phyloP scores from a whole-genome alignment of 495 filamentous ascomycete species.

The Glutinoglossum americanum region DNA sequence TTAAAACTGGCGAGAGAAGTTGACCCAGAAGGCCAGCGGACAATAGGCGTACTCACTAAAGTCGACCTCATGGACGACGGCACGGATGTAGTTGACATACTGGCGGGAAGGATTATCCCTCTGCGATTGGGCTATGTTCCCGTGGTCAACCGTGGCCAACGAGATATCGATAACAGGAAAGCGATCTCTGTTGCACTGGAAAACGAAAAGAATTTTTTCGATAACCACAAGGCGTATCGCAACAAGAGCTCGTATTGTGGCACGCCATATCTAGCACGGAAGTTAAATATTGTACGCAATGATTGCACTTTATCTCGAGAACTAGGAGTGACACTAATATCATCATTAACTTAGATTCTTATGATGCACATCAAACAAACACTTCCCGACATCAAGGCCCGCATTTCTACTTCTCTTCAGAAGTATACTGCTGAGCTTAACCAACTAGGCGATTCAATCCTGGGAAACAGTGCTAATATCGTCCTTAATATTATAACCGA shows the following conservation, averaged over 20 bases:
- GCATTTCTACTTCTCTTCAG: constrained; percentile 76
- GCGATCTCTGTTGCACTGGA: constrained; percentile 84
- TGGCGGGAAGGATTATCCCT: constrained; percentile 94
- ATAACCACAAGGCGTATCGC: constrained; percentile 93
- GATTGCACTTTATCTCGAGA: not conserved
- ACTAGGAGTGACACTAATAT: constrained; percentile 5
- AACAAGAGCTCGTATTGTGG: constrained; percentile 98
- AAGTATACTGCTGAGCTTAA: constrained; percentile 74
- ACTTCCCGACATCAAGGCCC: constrained; percentile 89
- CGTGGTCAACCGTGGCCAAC: constrained; percentile 95
- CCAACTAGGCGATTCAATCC: constrained; percentile 77
- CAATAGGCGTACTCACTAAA: constrained; percentile 97
- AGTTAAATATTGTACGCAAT: constrained; percentile 61
- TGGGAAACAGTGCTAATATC: constrained; percentile 90
- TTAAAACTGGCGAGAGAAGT: constrained; percentile 93
- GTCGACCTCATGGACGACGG: constrained; percentile 99
- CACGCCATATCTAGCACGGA: constrained; percentile 88
- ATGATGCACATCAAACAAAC: constrained; percentile 99
- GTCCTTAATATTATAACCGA: constrained; percentile 97
- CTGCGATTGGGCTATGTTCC: constrained; percentile 91
- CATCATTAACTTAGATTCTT: constrained; percentile 41
- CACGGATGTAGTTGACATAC: constrained; percentile 97
- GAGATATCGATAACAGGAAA: constrained; percentile 95
- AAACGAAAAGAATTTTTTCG: constrained; percentile 91
- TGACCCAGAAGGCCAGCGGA: constrained; percentile 92